These are phyloP conservation scores for Stachybotrys chlorohalonatus DNA, from an alignment of 2,329 filamentous ascomycete genomes.

Conservation along the genomic window DNA sequence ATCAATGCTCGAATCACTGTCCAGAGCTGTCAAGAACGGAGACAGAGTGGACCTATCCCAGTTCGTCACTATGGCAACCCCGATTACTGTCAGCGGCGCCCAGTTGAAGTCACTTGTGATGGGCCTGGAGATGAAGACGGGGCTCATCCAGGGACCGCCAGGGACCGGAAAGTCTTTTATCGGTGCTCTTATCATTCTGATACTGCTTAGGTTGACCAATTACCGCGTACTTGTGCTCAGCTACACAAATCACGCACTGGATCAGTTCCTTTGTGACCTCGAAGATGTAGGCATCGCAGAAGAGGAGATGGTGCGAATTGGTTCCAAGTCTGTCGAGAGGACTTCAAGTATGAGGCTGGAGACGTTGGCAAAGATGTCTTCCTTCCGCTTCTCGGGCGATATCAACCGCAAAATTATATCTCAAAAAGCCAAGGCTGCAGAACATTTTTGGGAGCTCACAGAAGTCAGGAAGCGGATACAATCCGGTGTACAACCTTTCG, in stretches of 20 bases:
- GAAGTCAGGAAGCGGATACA: not conserved
- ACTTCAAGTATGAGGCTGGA: constrained; percentile 40
- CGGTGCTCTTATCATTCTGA: constrained; percentile 52
- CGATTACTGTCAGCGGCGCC: constrained; percentile 17
- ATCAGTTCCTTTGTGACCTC: constrained; percentile 58
- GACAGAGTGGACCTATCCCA: constrained; percentile 4
- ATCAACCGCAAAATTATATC: not conserved
- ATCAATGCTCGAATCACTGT: not conserved
- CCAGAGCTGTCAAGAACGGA: not conserved
- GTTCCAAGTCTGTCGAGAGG: constrained; percentile 42
- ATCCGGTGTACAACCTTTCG: not conserved
- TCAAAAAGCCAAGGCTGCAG: not conserved
- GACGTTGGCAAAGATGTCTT: constrained; percentile 20
- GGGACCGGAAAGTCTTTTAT: constrained; percentile 72
- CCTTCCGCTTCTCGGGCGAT: constrained; percentile 12
- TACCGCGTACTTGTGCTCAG: constrained; percentile 53
- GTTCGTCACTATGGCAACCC: constrained; percentile 15
- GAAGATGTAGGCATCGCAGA: constrained; percentile 45
- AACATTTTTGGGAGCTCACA: not conserved
- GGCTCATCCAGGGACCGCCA: constrained; percentile 64
- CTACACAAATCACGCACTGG: constrained; percentile 60
- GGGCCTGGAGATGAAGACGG: constrained; percentile 43
- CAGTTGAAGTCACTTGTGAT: constrained; percentile 48
- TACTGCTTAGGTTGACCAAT: constrained; percentile 37
- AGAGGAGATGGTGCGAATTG: constrained; percentile 49